phyloP scores from a whole-genome alignment of 495 filamentous ascomycete genomes.

The Copromyces sp. region DNA sequence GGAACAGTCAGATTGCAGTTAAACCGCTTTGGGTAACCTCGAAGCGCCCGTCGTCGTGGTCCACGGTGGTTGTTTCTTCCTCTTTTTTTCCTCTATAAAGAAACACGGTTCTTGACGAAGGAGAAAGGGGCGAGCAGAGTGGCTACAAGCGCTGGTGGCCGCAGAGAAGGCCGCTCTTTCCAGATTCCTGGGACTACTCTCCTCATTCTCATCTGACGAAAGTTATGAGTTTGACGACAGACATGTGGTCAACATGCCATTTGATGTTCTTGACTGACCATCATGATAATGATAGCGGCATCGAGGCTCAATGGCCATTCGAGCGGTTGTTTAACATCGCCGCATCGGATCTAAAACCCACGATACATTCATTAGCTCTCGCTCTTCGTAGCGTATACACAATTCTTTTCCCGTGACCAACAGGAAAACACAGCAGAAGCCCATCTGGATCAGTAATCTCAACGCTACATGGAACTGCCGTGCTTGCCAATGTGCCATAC shows the following conservation, averaged over 20 bases:
- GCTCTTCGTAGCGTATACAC: background rate
- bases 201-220: background rate
- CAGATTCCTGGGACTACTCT: background rate
- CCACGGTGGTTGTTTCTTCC: background rate
- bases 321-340: background rate
- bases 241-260: background rate
- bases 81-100: background rate
- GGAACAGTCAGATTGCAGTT: background rate
- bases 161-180: background rate
- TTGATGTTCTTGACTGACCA: background rate
- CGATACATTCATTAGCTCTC: background rate
- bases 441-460: background rate
- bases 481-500: background rate
- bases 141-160: background rate
- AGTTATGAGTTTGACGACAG: background rate
- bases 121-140: background rate
- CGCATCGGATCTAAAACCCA: background rate
- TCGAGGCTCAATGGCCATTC: background rate
- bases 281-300: background rate
- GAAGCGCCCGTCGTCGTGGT: background rate
- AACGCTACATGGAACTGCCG: background rate
- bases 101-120: background rate
- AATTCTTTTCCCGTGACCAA: background rate
- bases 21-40: background rate
- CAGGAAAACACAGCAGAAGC: background rate